Evolutionary conservation across 2,329 filamentous ascomycete genomes (phyloP).

Genomic region (Aureobasidium uvarum): DNA sequence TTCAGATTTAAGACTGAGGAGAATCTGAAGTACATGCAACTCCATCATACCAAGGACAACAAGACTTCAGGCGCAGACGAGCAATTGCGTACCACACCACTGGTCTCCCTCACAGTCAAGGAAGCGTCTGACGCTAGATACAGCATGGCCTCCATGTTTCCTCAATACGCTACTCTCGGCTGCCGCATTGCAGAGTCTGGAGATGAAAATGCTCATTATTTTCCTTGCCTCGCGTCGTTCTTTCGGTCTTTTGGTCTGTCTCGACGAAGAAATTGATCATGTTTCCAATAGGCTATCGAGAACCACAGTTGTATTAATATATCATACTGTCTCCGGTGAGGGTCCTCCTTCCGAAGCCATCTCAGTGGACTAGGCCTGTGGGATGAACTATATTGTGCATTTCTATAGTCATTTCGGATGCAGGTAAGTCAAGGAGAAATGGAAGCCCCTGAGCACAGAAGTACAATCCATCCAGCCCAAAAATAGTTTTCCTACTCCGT

Average conservation of each 20-base stretch:
- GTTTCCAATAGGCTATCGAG: too few species aligned
- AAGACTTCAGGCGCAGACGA: constrained; percentile 13
- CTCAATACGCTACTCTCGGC: constrained; percentile 35
- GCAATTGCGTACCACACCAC: constrained; percentile 18
- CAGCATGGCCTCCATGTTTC: neutral
- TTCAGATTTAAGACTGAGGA: neutral
- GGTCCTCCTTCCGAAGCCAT: too few species aligned
- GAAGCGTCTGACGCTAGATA: neutral
- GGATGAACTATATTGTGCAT: too few species aligned
- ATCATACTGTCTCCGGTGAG: too few species aligned
- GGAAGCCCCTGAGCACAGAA: too few species aligned
- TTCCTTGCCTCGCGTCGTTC: constrained; percentile 57
- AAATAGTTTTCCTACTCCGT: too few species aligned
- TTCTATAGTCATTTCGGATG: too few species aligned
- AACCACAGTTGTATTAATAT: too few species aligned
- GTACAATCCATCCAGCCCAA: too few species aligned
- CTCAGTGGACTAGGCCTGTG: too few species aligned
- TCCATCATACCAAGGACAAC: neutral
- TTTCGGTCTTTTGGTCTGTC: constrained; percentile 59
- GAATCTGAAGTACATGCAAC: neutral
- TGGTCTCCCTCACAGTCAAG: constrained; percentile 18
- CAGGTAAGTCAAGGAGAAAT: too few species aligned
- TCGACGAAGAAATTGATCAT: constrained; percentile 58
- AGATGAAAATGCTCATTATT: constrained; percentile 49
- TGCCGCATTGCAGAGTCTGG: constrained; percentile 27